Evolutionary conservation across 495 filamentous ascomycete species (phyloP).

Genomic region (Podospora fimiseda): DNA sequence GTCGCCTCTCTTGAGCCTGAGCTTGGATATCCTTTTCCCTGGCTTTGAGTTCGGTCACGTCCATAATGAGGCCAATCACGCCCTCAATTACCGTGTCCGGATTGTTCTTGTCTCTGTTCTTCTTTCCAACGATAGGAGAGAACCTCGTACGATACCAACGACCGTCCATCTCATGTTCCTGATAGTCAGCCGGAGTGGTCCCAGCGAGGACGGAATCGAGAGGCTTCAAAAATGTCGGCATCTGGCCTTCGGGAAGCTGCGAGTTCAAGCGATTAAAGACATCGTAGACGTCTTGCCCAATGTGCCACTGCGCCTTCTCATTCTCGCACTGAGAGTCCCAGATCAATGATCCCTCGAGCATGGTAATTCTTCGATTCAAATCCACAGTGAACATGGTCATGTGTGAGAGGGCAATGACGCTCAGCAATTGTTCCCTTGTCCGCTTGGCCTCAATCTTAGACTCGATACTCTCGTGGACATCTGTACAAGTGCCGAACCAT

Average conservation of each 20-base stretch:
- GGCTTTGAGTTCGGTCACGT: slow-evolving; percentile 59
- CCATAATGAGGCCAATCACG: slow-evolving; percentile 62
- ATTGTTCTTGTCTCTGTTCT: slow-evolving; percentile 38
- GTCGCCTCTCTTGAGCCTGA: slow-evolving; percentile 55
- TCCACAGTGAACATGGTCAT: slow-evolving; percentile 66
- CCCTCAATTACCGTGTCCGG: slow-evolving; percentile 49
- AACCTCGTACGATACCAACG: slow-evolving; percentile 62
- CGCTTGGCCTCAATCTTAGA: slow-evolving; percentile 47
- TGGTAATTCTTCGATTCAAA: slow-evolving; percentile 45
- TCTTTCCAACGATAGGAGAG: slow-evolving; percentile 50
- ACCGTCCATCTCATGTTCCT: slow-evolving; percentile 45
- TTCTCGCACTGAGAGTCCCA: slow-evolving; percentile 38
- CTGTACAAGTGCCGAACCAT: slow-evolving; percentile 54
- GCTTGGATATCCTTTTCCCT: slow-evolving; percentile 49
- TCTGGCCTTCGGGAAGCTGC: slow-evolving; percentile 28
- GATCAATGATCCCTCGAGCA: slow-evolving; percentile 57
- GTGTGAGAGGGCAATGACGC: slow-evolving; percentile 60
- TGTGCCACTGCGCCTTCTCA: slow-evolving; percentile 27
- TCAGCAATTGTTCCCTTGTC: slow-evolving; percentile 55
- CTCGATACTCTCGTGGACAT: background rate
- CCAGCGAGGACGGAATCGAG: slow-evolving; percentile 55
- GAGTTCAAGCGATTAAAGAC: slow-evolving; percentile 42
- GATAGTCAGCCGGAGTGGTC: slow-evolving; percentile 39
- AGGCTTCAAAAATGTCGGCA: slow-evolving; percentile 41
- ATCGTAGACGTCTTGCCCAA: slow-evolving; percentile 55